Percentiles rank a stretch among this genome's conserved stretches.
Conservation (phyloP, 2,329 filamentous ascomycete species). For the Colletotrichum sp. region DNA sequence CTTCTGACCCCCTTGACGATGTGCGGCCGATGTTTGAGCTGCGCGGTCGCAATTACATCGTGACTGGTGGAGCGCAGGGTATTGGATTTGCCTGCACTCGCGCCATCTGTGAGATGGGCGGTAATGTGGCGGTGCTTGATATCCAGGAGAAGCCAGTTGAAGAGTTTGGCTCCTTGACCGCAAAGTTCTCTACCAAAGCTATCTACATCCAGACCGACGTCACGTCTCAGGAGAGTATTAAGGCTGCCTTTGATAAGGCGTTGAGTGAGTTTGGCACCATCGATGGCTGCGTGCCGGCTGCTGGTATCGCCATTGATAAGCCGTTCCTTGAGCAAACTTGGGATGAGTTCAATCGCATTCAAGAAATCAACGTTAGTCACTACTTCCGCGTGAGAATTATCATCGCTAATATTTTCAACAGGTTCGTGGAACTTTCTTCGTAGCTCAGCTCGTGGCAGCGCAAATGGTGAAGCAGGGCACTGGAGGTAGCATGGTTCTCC, state of each 20-base stretch:
- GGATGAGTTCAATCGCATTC: constrained; percentile 43
- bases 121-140: constrained; percentile 42
- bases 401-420: constrained; percentile 8
- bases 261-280: constrained; percentile 30
- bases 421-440: constrained; percentile 47
- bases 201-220: constrained; percentile 33
- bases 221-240: constrained; percentile 31
- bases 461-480: constrained; percentile 44
- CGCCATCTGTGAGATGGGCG: constrained; percentile 44
- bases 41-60: constrained; percentile 37
- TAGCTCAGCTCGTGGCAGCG: constrained; percentile 40
- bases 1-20: constrained; percentile 22
- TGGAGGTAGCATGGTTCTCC: constrained; percentile 42
- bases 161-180: constrained; percentile 28
- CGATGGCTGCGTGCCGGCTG: constrained; percentile 36
- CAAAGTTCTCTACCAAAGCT: not conserved
- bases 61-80: constrained; percentile 42
- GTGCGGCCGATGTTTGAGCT: constrained; percentile 38
- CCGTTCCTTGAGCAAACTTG: constrained; percentile 48
- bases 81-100: constrained; percentile 41
- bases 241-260: constrained; percentile 26
- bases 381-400: not conserved
- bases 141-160: constrained; percentile 33
- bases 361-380: constrained; percentile 43
- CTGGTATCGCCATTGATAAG: constrained; percentile 47